These are phyloP conservation scores for Penicillium goetzii DNA, from an alignment of 495 filamentous ascomycete genomes.

Conservation along the genomic window DNA sequence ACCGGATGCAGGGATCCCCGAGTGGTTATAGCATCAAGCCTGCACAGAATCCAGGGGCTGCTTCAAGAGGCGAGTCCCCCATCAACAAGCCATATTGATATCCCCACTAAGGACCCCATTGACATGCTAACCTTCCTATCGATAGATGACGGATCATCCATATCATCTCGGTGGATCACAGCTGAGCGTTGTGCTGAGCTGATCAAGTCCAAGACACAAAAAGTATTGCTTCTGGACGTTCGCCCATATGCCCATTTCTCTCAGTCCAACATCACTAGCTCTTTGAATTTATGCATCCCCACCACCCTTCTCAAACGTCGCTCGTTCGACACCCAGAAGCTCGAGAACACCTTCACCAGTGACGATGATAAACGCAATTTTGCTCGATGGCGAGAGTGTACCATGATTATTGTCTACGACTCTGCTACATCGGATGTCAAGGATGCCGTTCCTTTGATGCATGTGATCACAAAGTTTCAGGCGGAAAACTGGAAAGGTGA, in stretches of 20 bases:
- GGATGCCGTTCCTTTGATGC: conserved; percentile 74
- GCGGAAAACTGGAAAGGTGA: conserved; percentile 80
- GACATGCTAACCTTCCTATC: conserved; percentile 7
- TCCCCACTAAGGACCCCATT: neutral
- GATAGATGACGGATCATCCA: conserved; percentile 8
- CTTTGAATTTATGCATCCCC: conserved; percentile 92
- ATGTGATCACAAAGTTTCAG: conserved; percentile 90
- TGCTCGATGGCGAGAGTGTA: conserved; percentile 70
- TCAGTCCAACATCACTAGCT: conserved; percentile 71
- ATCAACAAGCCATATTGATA: neutral
- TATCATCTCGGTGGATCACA: conserved; percentile 55
- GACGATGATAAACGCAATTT: conserved; percentile 75
- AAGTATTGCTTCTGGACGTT: conserved; percentile 81
- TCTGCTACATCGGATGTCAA: conserved; percentile 71
- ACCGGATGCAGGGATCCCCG: conserved; percentile 6
- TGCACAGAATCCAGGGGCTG: conserved; percentile 2
- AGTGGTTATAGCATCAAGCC: conserved; percentile 4
- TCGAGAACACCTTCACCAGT: conserved; percentile 84
- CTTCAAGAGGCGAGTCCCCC: conserved; percentile 18
- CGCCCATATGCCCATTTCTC: conserved; percentile 83
- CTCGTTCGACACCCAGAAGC: conserved; percentile 88
- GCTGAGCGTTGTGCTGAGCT: conserved; percentile 67
- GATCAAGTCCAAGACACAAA: conserved; percentile 57
- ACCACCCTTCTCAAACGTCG: conserved; percentile 90
- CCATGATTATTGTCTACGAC: conserved; percentile 87